phyloP scores from a whole-genome alignment of 1,139 yeast genomes.

The Hyphopichia burtonii region DNA sequence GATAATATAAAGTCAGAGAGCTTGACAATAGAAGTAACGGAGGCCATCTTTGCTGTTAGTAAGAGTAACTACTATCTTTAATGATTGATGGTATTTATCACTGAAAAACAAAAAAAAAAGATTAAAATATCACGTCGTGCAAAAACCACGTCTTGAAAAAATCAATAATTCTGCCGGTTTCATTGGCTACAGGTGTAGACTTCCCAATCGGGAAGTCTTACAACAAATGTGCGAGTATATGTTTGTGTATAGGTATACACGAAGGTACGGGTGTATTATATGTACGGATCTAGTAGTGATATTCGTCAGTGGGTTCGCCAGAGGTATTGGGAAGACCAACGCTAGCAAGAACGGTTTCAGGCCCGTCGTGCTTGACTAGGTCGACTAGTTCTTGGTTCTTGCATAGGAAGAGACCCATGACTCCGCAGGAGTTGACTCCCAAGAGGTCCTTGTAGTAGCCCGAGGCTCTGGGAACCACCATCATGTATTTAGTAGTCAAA shows the following conservation, averaged over 20 bases:
- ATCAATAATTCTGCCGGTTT: conserved; percentile 14
- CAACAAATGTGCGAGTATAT: too few species aligned
- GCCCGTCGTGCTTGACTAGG: conserved; percentile 41
- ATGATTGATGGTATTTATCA: conserved; percentile 2
- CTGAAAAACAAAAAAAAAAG: conserved; percentile 2
- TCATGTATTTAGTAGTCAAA: conserved; percentile 78
- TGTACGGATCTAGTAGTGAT: conserved; percentile 38
- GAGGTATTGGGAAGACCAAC: conserved; percentile 67
- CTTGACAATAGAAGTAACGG: conserved; percentile 81
- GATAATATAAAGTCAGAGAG: conserved; percentile 78
- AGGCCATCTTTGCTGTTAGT: conserved; percentile 47
- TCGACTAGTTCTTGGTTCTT: conserved; percentile 56
- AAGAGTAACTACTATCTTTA: neutral
- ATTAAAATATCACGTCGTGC: neutral
- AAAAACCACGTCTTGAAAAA: conserved; percentile 1
- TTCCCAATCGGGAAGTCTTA: conserved; percentile 20
- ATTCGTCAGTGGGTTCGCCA: conserved; percentile 32
- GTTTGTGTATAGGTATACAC: too few species aligned
- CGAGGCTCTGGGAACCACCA: conserved; percentile 75
- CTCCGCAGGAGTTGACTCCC: conserved; percentile 80
- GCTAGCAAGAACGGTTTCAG: conserved; percentile 48
- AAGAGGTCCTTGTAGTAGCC: conserved; percentile 40
- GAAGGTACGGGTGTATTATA: neutral
- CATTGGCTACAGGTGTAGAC: conserved; percentile 21
- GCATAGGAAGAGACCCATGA: conserved; percentile 74